These are phyloP conservation scores for Mucor velutinosus DNA, from an alignment of 371 early-diverging fungal genomes.

Conservation along the genomic window DNA sequence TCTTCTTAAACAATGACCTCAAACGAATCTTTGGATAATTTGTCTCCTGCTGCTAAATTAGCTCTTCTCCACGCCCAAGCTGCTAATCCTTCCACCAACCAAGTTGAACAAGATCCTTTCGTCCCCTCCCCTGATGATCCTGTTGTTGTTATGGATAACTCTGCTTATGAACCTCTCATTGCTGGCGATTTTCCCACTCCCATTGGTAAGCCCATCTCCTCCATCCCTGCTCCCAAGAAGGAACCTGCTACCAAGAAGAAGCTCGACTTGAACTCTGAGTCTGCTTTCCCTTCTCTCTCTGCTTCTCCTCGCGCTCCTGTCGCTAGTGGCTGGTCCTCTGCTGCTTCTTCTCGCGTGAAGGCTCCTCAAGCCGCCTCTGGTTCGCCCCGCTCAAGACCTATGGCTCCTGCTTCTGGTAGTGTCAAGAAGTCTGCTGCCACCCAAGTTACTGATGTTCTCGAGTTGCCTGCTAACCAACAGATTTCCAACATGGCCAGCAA, in stretches of 20 bases:
- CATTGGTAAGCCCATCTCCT: conserved; percentile 32
- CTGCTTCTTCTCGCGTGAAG: conserved; percentile 56
- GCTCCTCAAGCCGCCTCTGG: conserved; percentile 26
- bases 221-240: conserved; percentile 19
- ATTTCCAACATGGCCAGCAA: conserved; percentile 44
- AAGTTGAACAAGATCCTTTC: conserved; percentile 33
- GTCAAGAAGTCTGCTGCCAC: conserved; percentile 22
- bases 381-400: conserved; percentile 18
- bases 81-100: conserved; percentile 14
- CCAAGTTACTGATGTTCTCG: conserved; percentile 62
- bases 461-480: conserved; percentile 64
- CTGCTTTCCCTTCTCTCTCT: conserved; percentile 75
- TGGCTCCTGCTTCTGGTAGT: conserved; percentile 27
- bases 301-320: conserved; percentile 51
- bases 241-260: conserved; percentile 30
- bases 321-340: conserved; percentile 54
- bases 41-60: conserved; percentile 52
- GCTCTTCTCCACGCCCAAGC: conserved; percentile 52
- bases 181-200: conserved; percentile 51
- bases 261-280: conserved; percentile 65
- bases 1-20: conserved; percentile 18
- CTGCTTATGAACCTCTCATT: conserved; percentile 44
- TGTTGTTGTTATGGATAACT: conserved; percentile 43
- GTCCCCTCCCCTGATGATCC: conserved; percentile 52
- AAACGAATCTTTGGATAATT: conserved; percentile 33